A percentile compares a stretch with the other conserved stretches of the same genome.
These are phyloP conservation scores for Boletus rufocinnamomeus DNA, from an alignment of 768 basidiomycete species.

Conservation along the genomic window DNA sequence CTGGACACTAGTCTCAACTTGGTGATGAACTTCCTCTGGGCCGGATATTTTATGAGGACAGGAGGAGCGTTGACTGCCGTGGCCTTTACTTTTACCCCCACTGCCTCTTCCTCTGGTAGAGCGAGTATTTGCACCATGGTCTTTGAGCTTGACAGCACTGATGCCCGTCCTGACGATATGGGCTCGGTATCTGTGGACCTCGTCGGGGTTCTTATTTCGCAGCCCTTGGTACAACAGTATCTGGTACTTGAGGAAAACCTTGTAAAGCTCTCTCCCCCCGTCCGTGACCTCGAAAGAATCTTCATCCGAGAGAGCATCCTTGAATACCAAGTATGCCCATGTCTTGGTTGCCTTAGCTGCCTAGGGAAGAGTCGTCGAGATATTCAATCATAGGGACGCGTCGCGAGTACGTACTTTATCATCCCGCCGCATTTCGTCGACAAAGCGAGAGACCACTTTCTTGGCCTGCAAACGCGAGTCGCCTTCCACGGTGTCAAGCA, in stretches of 20 bases:
- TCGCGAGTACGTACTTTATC: constrained; percentile 15
- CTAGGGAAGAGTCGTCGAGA: constrained; percentile 9
- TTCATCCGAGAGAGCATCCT: not conserved
- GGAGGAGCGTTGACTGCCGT: not conserved
- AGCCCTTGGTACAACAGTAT: not conserved
- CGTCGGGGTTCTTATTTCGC: not conserved
- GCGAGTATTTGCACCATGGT: not conserved
- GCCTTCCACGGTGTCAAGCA: not conserved
- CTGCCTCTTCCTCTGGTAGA: not conserved
- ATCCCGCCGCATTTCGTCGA: constrained; percentile 15
- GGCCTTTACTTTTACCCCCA: not conserved
- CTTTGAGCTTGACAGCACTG: constrained; percentile 5
- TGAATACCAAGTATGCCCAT: constrained; percentile 22
- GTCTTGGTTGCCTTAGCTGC: constrained; percentile 9
- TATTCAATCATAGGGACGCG: not conserved
- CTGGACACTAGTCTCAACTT: not conserved
- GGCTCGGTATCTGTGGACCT: not conserved
- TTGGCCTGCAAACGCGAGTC: constrained; percentile 1
- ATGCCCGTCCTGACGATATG: constrained; percentile 9
- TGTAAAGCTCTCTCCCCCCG: constrained; percentile 16
- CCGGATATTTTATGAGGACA: not conserved
- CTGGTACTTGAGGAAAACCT: constrained; percentile 28
- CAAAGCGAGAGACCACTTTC: not conserved
- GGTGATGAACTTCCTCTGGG: not conserved
- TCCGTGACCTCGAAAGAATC: constrained; percentile 7